Conservation (phyloP, 106 monocot species). For the Alisma plantagoaquatica region DNA sequence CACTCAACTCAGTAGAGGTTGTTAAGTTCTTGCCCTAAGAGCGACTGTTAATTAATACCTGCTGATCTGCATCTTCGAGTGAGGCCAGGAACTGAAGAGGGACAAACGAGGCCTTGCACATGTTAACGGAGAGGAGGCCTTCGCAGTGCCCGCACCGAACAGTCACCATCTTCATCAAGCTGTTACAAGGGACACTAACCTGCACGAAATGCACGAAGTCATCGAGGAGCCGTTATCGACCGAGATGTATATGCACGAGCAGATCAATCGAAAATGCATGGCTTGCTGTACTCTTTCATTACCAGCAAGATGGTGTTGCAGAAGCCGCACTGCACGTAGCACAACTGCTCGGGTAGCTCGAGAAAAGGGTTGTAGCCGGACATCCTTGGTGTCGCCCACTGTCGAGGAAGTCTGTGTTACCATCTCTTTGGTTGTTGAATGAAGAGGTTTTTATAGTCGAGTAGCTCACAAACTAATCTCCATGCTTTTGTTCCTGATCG, state of each 20-base stretch:
- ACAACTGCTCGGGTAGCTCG: conserved; percentile 64
- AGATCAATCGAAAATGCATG: no score
- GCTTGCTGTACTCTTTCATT: no score
- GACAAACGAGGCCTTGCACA: conserved; percentile 32
- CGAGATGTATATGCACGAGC: no score
- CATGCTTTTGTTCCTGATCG: no score
- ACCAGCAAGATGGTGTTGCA: conserved; percentile 77
- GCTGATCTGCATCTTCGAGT: conserved; percentile 22
- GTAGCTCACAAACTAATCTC: no score
- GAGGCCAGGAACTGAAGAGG: conserved; percentile 44
- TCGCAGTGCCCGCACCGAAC: conserved; percentile 83
- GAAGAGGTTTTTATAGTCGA: no score
- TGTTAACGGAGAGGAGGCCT: conserved; percentile 65
- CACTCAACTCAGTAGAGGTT: not conserved
- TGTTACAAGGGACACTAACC: conserved; percentile 79
- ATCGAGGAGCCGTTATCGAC: no score
- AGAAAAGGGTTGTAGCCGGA: conserved; percentile 41
- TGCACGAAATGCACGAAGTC: conserved; percentile 12
- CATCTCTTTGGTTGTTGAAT: no score
- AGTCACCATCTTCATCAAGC: conserved; percentile 52
- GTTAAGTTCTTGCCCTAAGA: not conserved
- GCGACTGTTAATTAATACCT: not conserved
- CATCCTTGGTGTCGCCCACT: no score
- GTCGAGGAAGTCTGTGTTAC: no score
- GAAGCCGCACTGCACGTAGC: conserved; percentile 86